A percentile compares a stretch with the other conserved stretches of the same genome.
phyloP scores from a whole-genome alignment of 176 grass and related monocot genomes.

The Miscanthus lutarioriparius region DNA sequence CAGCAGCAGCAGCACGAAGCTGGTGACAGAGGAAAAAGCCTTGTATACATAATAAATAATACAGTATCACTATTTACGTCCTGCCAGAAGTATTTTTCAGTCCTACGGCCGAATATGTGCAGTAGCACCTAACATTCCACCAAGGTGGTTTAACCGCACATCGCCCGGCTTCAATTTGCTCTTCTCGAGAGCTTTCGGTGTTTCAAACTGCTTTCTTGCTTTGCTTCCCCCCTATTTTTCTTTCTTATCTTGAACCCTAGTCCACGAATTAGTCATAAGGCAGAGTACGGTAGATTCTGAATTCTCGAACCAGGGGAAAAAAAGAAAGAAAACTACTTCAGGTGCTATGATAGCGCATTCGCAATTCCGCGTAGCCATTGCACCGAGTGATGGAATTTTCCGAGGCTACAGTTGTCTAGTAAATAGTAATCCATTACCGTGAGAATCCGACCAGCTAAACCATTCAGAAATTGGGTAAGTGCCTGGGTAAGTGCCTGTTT shows the following conservation, averaged over 20 bases:
- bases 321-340: not conserved
- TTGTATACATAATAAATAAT: not conserved
- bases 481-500: too few species aligned
- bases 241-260: not conserved
- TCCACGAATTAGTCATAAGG: not conserved
- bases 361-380: not conserved
- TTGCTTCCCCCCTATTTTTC: not conserved
- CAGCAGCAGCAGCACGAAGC: not conserved
- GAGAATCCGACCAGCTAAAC: not conserved
- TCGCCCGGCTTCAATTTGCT: not conserved
- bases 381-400: not conserved
- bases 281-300: not conserved
- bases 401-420: not conserved
- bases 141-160: not conserved
- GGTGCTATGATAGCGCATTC: not conserved
- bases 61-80: not conserved
- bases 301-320: not conserved
- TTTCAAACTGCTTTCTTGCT: conserved; percentile 12
- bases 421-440: not conserved
- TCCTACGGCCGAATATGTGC: too few species aligned
- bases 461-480: not conserved
- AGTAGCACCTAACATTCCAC: conserved; percentile 26
- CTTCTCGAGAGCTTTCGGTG: not conserved
- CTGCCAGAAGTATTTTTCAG: too few species aligned
- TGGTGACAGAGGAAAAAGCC: not conserved